Percentiles rank a stretch among this genome's conserved stretches.
These are phyloP conservation scores for Hibiscus tridactylites DNA, from an alignment of 345 rosid genomes.

Conservation along the genomic window DNA sequence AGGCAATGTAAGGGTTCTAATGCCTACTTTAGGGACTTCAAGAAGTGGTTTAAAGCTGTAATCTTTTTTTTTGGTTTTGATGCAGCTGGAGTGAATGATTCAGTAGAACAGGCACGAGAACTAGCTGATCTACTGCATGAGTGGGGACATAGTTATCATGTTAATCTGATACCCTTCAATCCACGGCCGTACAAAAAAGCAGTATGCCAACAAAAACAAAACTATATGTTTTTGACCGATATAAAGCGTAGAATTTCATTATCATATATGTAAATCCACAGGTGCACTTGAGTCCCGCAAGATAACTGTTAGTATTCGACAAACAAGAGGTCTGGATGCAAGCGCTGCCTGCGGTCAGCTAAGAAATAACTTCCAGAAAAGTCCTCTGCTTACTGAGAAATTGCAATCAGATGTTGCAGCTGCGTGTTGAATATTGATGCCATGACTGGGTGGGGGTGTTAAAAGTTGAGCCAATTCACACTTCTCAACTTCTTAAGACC, in stretches of 20 bases:
- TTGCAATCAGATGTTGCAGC: conserved; percentile 43
- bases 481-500: neutral
- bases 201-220: conserved; percentile 27
- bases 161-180: conserved; percentile 86
- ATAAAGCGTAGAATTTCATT: neutral
- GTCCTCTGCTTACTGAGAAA: conserved; percentile 38
- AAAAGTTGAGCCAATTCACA: neutral
- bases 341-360: conserved; percentile 99
- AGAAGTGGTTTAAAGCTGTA: neutral
- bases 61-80: conserved; percentile 3
- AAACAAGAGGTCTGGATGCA: conserved; percentile 89
- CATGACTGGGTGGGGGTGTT: neutral
- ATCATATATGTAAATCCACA: conserved; percentile 9
- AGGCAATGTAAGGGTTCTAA: neutral
- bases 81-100: conserved; percentile 90
- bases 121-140: conserved; percentile 74
- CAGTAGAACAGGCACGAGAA: conserved; percentile 64
- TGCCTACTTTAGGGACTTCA: neutral
- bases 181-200: conserved; percentile 82
- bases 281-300: conserved; percentile 64
- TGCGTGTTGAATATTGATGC: conserved; percentile 33
- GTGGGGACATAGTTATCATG: conserved; percentile 82
- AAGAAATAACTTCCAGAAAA: conserved; percentile 87
- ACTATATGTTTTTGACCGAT: neutral
- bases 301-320: conserved; percentile 67